These are phyloP conservation scores for Moesziomyces sp. DNA, from an alignment of 1,284 basidiomycete genomes.

Conservation along the genomic window DNA sequence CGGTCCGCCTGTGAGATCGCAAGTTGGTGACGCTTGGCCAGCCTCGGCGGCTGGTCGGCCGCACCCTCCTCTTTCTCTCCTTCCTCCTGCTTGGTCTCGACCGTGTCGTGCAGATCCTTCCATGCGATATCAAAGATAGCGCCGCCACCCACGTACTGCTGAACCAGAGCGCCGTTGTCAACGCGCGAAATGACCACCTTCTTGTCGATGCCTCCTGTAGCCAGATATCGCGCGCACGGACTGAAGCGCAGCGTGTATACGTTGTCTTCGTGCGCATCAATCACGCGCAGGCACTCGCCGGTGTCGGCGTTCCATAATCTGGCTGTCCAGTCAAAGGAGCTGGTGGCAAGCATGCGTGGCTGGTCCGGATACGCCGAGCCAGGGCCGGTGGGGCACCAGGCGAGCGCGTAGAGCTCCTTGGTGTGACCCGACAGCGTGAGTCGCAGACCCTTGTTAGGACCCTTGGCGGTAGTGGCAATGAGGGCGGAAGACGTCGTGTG, in stretches of 20 bases:
- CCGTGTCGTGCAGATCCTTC: slow-evolving; percentile 36
- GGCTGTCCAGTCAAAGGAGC: slow-evolving; percentile 64
- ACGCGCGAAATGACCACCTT: slow-evolving; percentile 58
- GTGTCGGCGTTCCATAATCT: slow-evolving; percentile 65
- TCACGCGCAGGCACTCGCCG: slow-evolving; percentile 61
- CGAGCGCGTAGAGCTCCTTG: slow-evolving; percentile 63
- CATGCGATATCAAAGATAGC: slow-evolving; percentile 52
- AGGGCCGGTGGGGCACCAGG: slow-evolving; percentile 62
- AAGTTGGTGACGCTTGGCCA: slow-evolving; percentile 49
- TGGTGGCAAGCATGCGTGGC: slow-evolving; percentile 65
- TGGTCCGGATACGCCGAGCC: slow-evolving; percentile 52
- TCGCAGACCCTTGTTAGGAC: slow-evolving; percentile 47
- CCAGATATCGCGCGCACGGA: slow-evolving; percentile 61
- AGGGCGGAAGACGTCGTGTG: slow-evolving; percentile 10
- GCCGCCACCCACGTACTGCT: slow-evolving; percentile 50
- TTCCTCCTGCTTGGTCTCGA: slow-evolving; percentile 42
- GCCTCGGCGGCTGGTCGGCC: slow-evolving; percentile 9
- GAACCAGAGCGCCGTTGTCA: slow-evolving; percentile 48
- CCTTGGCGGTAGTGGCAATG: slow-evolving; percentile 35
- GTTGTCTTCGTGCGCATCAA: slow-evolving; percentile 61
- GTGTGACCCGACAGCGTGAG: slow-evolving; percentile 60
- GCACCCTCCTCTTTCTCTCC: slow-evolving; percentile 21
- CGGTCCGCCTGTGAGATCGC: slow-evolving; percentile 62
- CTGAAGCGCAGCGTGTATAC: slow-evolving; percentile 64
- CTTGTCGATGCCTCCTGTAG: slow-evolving; percentile 65